Evolutionary conservation across 75 land plant genomes (phyloP).

Genomic region (Gnetum montanum): DNA sequence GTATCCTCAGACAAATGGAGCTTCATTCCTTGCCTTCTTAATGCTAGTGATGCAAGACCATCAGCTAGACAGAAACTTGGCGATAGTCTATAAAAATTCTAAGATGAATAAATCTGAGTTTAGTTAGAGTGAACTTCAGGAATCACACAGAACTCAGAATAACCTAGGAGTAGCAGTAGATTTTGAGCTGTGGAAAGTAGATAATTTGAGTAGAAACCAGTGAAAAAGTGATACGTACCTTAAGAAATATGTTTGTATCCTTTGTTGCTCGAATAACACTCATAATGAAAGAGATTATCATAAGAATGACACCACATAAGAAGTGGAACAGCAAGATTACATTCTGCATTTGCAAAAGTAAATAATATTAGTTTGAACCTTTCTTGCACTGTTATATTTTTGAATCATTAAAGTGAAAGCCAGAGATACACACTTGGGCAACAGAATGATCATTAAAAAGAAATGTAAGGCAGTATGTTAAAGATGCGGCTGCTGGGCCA

Average conservation of each 20-base stretch:
- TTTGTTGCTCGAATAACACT: constrained; percentile 47
- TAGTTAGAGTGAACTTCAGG: background rate
- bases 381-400: too few relatives aligned
- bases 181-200: too few relatives aligned
- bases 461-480: constrained; percentile 82
- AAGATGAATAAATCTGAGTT: constrained; percentile 9
- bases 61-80: constrained; percentile 82
- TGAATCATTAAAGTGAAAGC: too few relatives aligned
- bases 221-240: constrained; percentile 41
- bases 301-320: constrained; percentile 63
- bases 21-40: constrained; percentile 69
- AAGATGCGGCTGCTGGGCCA: constrained; percentile 77
- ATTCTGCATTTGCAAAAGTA: constrained; percentile 35
- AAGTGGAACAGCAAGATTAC: constrained; percentile 59
- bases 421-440: constrained; percentile 96
- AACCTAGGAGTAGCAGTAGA: too few relatives aligned
- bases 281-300: constrained; percentile 77
- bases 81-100: constrained; percentile 60
- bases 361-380: too few relatives aligned
- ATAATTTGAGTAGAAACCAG: too few relatives aligned
- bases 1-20: constrained; percentile 20
- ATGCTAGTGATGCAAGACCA: constrained; percentile 78
- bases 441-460: constrained; percentile 67
- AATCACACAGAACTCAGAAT: too few relatives aligned
- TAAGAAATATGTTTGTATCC: constrained; percentile 37